Base-by-base conservation (phyloP, 192 early-diverging fungal species). In the Coemansia sp. region DNA sequence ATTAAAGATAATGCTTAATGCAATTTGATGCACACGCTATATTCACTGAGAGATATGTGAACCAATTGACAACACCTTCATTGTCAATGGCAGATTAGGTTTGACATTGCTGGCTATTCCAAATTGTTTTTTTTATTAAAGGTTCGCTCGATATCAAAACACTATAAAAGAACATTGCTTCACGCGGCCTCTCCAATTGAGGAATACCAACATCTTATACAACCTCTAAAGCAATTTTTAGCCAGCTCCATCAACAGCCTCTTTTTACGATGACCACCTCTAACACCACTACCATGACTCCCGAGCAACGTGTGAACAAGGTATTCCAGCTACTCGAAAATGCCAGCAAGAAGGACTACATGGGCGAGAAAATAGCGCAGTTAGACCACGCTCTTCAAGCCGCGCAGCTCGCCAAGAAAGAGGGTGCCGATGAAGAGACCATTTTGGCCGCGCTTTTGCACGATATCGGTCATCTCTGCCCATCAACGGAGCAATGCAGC, bases 401-500 rank as follows among this genome's bases (percentile, higher is more conserved):
- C 22, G 86, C 86, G 0, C 65, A 72, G n/a, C 62, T 48, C 29
- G 87, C 86, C 42, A 62, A 65, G 36, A 70, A 84, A 27, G 72
- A 65, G 6, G 66, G 64, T 17, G 77, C 84, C 9, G 86, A 86
- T 55, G 72, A 86, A 3, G 86, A 85, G 59, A 77, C 80, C 1
- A 71, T 87, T 7, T 44, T 88, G 17, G 87, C 87, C 6, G 84
- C 86, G 10, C 68, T 88, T 5, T 72, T 88, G 2, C 87, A 87
- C 56, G 87, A 88, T 60, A 85, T 88, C 67, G 87, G 87, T 38
- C 87, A 87, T 20, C 86, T 88, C 34, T 75, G 79, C 50, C 72
- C 84, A n/a, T 70, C 80, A 8, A 63, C 69, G 12, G 79, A 85
- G 42, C 73, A 31, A 22, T 34, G 31, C 31, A 32, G 31, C 55